Conservation (phyloP, 2,329 filamentous ascomycete species). For the Aspergillus versicolor region DNA sequence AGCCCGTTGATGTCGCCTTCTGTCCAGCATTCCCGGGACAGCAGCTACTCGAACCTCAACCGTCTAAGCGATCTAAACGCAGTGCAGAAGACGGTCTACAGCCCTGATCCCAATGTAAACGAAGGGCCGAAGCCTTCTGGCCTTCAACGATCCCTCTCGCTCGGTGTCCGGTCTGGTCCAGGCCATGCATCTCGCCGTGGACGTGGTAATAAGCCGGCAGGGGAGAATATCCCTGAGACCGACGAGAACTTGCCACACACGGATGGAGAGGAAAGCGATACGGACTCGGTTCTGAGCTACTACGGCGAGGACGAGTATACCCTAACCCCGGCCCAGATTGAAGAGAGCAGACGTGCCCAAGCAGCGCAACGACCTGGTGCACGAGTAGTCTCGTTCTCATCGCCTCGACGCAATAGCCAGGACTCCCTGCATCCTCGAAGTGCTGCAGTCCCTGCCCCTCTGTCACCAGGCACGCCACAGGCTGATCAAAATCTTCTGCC, state of each 20-base stretch:
- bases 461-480: constrained; percentile 26
- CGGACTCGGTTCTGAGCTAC: constrained; percentile 35
- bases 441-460: constrained; percentile 20
- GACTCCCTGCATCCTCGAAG: constrained; percentile 18
- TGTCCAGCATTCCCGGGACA: constrained; percentile 29
- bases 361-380: constrained; percentile 5
- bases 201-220: constrained; percentile 23
- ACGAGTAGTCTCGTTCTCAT: no score
- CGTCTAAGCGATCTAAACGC: constrained; percentile 34
- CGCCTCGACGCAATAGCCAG: constrained; percentile 25
- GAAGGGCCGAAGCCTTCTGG: constrained; percentile 26
- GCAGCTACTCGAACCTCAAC: constrained; percentile 29
- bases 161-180: constrained; percentile 42
- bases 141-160: constrained; percentile 37
- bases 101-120: constrained; percentile 24
- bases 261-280: constrained; percentile 30
- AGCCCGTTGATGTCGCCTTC: constrained; percentile 29
- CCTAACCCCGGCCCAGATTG: constrained; percentile 34
- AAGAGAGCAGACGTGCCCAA: constrained; percentile 28
- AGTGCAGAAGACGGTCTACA: constrained; percentile 39
- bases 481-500: constrained; percentile 32
- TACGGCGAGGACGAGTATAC: constrained; percentile 42
- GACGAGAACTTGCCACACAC: constrained; percentile 16
- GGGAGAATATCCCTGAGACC: constrained; percentile 13
- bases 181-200: constrained; percentile 31